Percentiles rank a stretch among this genome's conserved stretches.
Conservation (phyloP, 257 asterid species). For the Fraxinus pennsylvanica region DNA sequence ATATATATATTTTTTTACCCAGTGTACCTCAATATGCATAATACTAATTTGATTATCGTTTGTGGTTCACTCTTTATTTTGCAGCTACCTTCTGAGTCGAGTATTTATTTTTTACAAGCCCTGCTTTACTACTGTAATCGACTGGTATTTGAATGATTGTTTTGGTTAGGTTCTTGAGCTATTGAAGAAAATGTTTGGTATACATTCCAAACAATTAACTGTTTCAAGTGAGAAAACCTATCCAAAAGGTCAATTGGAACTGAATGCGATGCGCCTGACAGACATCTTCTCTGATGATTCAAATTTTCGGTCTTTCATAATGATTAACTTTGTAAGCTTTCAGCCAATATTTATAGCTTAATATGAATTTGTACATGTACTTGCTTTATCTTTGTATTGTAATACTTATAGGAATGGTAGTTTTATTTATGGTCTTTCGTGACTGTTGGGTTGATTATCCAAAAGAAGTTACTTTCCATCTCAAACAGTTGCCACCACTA, state of each 20-base stretch:
- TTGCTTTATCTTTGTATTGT: conserved; percentile 15
- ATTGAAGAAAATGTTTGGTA: conserved; percentile 78
- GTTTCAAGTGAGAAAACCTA: conserved; percentile 49
- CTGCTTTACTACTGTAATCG: conserved; percentile 14
- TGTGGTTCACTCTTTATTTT: neutral
- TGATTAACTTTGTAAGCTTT: conserved; percentile 73
- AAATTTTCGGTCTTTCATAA: conserved; percentile 78
- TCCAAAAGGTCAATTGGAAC: conserved; percentile 88
- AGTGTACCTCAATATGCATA: neutral
- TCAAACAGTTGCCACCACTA: neutral
- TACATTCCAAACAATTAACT: conserved; percentile 43
- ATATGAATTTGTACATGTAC: conserved; percentile 13
- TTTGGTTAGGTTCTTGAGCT: conserved; percentile 73
- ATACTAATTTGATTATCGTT: neutral
- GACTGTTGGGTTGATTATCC: conserved; percentile 11
- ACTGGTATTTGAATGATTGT: conserved; percentile 32
- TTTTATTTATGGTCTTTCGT: conserved; percentile 5
- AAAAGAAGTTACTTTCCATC: neutral
- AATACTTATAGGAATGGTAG: conserved; percentile 8
- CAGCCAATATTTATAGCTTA: neutral
- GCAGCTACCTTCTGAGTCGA: conserved; percentile 10
- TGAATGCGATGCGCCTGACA: conserved; percentile 90
- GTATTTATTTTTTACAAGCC: neutral
- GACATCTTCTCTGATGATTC: conserved; percentile 98
- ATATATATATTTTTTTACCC: neutral